phyloP scores from a whole-genome alignment of 116 monocot species.

The Posidonia oceanica region DNA sequence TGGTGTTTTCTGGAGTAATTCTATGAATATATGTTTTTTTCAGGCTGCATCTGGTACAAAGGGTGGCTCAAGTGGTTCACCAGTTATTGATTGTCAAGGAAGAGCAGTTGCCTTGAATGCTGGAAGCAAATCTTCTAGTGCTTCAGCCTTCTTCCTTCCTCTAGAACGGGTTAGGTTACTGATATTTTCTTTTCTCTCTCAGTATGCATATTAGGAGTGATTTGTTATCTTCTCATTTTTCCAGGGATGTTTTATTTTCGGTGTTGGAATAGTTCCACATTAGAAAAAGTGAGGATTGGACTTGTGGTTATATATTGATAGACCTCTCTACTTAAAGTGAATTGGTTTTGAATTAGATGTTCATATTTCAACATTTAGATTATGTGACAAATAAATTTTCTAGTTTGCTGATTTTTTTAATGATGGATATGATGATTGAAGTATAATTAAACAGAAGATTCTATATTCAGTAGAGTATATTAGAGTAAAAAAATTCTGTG shows the following conservation, averaged over 20 bases:
- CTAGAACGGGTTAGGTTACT: conserved; percentile 48
- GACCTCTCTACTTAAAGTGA: no score
- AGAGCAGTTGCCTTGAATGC: conserved; percentile 96
- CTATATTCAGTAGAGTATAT: no score
- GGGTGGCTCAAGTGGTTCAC: conserved; percentile 96
- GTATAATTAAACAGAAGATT: no score
- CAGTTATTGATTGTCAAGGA: conserved; percentile 80
- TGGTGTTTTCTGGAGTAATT: no score
- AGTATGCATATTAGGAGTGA: background rate
- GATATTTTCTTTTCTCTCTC: background rate
- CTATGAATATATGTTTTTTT: background rate
- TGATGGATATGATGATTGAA: no score
- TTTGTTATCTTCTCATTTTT: background rate
- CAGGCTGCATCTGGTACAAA: conserved; percentile 96
- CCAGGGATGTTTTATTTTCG: background rate
- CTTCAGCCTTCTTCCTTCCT: conserved; percentile 96
- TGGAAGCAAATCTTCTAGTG: conserved; percentile 93
- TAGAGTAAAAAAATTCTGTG: no score
- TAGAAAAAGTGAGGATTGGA: no score
- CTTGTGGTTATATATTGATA: no score
- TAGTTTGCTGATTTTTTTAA: no score
- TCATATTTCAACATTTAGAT: no score
- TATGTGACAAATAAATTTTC: no score
- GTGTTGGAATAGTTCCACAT: background rate
- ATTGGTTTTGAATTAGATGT: no score